Percentiles rank a stretch among this genome's conserved stretches.
phyloP scores from a whole-genome alignment of 192 early-diverging fungal genomes.

The Entomortierella lignicola region DNA sequence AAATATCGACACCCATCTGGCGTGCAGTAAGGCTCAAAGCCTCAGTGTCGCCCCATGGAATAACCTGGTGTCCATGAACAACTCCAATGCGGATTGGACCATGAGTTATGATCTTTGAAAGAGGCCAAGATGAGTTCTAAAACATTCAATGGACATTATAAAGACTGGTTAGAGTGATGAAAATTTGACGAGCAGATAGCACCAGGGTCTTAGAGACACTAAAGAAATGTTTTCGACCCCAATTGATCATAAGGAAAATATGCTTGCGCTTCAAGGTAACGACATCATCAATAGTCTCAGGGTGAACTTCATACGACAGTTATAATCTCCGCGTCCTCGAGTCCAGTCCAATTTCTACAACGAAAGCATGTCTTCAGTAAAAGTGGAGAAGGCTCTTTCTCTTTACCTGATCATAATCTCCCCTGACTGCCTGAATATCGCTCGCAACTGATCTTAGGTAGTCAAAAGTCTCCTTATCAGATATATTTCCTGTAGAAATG shows the following conservation, averaged over 20 bases:
- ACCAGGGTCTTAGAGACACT: too few species aligned
- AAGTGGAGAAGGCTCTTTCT: background rate
- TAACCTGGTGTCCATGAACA: slow-evolving; percentile 88
- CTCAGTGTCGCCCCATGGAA: slow-evolving; percentile 84
- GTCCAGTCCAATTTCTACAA: too few species aligned
- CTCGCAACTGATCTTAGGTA: slow-evolving; percentile 87
- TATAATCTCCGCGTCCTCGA: background rate
- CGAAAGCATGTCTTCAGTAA: background rate
- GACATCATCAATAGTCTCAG: too few species aligned
- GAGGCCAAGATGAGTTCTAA: slow-evolving; percentile 65
- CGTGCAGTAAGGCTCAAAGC: slow-evolving; percentile 80
- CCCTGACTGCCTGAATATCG: slow-evolving; percentile 80
- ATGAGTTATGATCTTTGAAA: slow-evolving; percentile 73
- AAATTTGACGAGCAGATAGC: too few species aligned
- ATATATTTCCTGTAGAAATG: slow-evolving; percentile 92
- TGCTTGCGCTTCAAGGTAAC: too few species aligned
- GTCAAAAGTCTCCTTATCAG: slow-evolving; percentile 85
- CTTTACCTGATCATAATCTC: slow-evolving; percentile 85
- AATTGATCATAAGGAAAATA: too few species aligned
- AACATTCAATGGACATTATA: slow-evolving; percentile 1
- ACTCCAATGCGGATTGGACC: slow-evolving; percentile 77
- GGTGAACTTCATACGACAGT: too few species aligned
- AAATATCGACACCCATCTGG: slow-evolving; percentile 91
- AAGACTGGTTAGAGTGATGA: too few species aligned
- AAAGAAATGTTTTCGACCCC: too few species aligned